Evolutionary conservation across 129 eudicot species (phyloP).

Genomic region (Smallanthus sonchifolius): DNA sequence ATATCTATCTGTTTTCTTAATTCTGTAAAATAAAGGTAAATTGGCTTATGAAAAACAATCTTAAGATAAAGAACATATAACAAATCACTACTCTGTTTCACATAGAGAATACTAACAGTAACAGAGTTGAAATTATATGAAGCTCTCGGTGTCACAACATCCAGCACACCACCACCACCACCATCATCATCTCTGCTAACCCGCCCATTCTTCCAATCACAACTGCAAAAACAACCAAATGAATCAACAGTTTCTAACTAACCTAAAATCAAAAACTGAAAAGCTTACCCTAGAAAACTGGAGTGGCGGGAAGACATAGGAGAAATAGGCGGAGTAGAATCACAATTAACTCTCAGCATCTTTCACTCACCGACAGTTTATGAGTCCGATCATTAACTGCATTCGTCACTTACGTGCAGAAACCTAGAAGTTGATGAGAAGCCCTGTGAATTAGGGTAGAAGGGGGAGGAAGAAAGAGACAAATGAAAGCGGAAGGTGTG

Average conservation of each 20-base stretch:
- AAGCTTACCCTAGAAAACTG: constrained; percentile 16
- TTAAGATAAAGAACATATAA: not conserved
- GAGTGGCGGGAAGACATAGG: constrained; percentile 24
- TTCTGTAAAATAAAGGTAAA: not conserved
- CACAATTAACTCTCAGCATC: constrained; percentile 25
- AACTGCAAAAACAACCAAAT: not conserved
- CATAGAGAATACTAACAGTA: constrained; percentile 13
- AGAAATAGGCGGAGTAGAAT: constrained; percentile 26
- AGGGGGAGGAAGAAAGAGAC: constrained; percentile 1
- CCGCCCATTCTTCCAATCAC: constrained; percentile 23
- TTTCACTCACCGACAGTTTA: constrained; percentile 28
- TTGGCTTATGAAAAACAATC: not conserved
- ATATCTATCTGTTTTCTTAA: not conserved
- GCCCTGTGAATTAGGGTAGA: constrained; percentile 14
- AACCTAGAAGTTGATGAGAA: constrained; percentile 2
- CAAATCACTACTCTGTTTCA: not conserved
- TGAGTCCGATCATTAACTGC: constrained; percentile 15
- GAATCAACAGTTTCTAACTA: not conserved
- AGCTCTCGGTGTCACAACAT: constrained; percentile 26
- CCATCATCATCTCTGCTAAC: constrained; percentile 12
- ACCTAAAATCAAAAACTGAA: not conserved
- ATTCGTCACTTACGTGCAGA: not conserved
- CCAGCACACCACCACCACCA: constrained; percentile 18
- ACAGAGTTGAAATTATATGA: constrained; percentile 3
- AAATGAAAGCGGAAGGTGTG: constrained; percentile 7